phyloP scores from a whole-genome alignment of 2,329 filamentous ascomycete species.

The Davidsoniella eucalypti region DNA sequence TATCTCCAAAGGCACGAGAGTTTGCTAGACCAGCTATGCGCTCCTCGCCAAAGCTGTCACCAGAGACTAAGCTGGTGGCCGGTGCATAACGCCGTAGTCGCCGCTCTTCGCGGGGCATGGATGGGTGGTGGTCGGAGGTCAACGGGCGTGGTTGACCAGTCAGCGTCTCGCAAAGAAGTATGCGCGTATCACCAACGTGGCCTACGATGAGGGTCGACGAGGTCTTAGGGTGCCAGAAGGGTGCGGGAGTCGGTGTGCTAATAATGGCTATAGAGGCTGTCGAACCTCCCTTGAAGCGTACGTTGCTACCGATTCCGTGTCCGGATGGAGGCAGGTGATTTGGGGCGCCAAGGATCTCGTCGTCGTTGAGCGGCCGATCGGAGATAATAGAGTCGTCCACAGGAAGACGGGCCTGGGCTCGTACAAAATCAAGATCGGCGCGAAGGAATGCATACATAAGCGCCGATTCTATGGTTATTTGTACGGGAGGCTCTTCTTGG shows the following conservation, averaged over 20 bases:
- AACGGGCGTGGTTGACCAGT: conserved; percentile 67
- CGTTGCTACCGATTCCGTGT: conserved; percentile 53
- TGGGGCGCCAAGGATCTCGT: conserved; percentile 60
- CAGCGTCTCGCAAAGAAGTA: conserved; percentile 73
- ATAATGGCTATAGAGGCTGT: conserved; percentile 83
- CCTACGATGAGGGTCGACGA: conserved; percentile 71
- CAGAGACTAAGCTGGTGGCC: conserved; percentile 62
- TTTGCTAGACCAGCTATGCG: conserved; percentile 88
- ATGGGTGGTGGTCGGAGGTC: conserved; percentile 85
- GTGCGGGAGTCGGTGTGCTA: conserved; percentile 76
- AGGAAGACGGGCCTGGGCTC: conserved; percentile 72
- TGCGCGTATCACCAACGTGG: conserved; percentile 85
- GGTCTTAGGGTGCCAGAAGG: conserved; percentile 87
- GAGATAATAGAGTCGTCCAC: conserved; percentile 53
- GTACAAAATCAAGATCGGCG: conserved; percentile 86
- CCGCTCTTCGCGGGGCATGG: conserved; percentile 66
- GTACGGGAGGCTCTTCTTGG: conserved; percentile 6
- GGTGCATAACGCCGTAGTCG: conserved; percentile 69
- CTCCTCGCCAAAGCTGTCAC: conserved; percentile 90
- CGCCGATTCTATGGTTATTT: conserved; percentile 24
- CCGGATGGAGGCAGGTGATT: conserved; percentile 35
- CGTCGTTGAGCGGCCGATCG: conserved; percentile 66
- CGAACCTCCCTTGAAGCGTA: conserved; percentile 81
- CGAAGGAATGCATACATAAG: conserved; percentile 86
- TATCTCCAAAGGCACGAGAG: conserved; percentile 85